Evolutionary conservation across 768 basidiomycete species (phyloP), one percentile per base, ranked within the genome.

Genomic region (Suillus plorans): DNA sequence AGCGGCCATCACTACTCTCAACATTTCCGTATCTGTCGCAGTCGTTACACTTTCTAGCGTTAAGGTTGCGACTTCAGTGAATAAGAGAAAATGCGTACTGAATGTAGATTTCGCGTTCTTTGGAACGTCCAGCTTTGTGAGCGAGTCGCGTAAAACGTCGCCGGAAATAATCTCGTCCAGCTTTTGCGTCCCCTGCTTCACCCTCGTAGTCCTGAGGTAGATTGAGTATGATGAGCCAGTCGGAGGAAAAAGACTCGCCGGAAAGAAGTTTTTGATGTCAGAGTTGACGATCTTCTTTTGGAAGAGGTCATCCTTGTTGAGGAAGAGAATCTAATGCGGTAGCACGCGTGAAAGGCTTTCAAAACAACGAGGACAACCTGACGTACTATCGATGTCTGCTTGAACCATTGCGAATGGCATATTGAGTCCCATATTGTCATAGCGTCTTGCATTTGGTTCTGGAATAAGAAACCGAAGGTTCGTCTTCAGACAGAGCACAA

Each of bases 341-440:
- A 64, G 39, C 22, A 18, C 12, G 36, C 68, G 13, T 64, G 65
- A 63, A 50, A 28, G 47, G 61, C 31, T 37, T 10, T 36, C 57
- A 41, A 50, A 14, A 37, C 65, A 31, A 20, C 45, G 55, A 31
- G 36, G 22, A 28, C 45, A 63, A 53, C 36, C 9, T 49, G 20
- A 80, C 90, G 53, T 68, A 95, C 95, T 63, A 97, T 94, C 12
- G 94, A 95, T 0, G 95, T 96, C 68, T 91, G 86, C 77, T 92
- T 92, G 80, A 97, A 97, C 95, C 95, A 97, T 68, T 96, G 94
- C 12, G 94, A 96, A 75, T 97, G 94, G 78, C 94, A 96, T 84
- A 98, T 96, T 49, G 94, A 95, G 70, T 98, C 95, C 90, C 95
- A 98, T 59, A 98, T 94, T n/a, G 94, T 94, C 89, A 98, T 91